Evolutionary conservation across 2,329 filamentous ascomycete species (phyloP).

Genomic region (Microsporum audouinii): DNA sequence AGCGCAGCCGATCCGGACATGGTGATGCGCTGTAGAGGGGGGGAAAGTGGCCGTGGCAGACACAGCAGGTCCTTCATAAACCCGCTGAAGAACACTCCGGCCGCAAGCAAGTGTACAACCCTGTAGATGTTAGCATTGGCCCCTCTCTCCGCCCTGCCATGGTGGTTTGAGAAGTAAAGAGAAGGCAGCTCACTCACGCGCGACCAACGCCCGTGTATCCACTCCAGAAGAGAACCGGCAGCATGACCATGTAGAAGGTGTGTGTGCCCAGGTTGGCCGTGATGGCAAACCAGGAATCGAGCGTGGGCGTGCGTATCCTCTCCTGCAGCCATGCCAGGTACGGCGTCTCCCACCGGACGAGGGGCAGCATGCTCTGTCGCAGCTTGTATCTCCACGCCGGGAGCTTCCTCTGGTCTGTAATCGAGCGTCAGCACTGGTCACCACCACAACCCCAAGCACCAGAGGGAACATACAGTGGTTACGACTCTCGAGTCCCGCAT

Average conservation of each 20-base stretch:
- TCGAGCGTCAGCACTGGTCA: slow-evolving; percentile 12
- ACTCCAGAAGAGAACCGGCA: slow-evolving; percentile 95
- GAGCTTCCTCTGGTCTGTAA: slow-evolving; percentile 65
- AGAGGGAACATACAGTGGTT: slow-evolving; percentile 52
- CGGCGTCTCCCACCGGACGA: slow-evolving; percentile 89
- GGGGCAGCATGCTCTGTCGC: slow-evolving; percentile 68
- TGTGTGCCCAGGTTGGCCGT: slow-evolving; percentile 95
- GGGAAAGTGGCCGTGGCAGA: slow-evolving; percentile 79
- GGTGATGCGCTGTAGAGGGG: slow-evolving; percentile 84
- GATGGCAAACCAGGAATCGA: slow-evolving; percentile 94
- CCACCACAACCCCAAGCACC: not conserved
- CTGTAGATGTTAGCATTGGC: slow-evolving; percentile 19
- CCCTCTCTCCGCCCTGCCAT: not conserved
- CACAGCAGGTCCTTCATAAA: slow-evolving; percentile 92
- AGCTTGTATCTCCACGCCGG: slow-evolving; percentile 80
- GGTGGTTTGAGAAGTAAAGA: not conserved
- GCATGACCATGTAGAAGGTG: slow-evolving; percentile 94
- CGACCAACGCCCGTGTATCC: slow-evolving; percentile 75
- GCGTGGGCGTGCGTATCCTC: slow-evolving; percentile 63
- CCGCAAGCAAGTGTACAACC: slow-evolving; percentile 59
- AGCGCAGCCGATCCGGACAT: slow-evolving; percentile 79
- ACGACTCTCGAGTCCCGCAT: slow-evolving; percentile 65
- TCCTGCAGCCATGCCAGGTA: slow-evolving; percentile 82
- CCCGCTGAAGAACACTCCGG: slow-evolving; percentile 76
- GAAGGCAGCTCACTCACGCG: slow-evolving; percentile 50